Evolutionary conservation across 2,329 filamentous ascomycete genomes (phyloP).

Genomic region (Tricladium varicosporioides): DNA sequence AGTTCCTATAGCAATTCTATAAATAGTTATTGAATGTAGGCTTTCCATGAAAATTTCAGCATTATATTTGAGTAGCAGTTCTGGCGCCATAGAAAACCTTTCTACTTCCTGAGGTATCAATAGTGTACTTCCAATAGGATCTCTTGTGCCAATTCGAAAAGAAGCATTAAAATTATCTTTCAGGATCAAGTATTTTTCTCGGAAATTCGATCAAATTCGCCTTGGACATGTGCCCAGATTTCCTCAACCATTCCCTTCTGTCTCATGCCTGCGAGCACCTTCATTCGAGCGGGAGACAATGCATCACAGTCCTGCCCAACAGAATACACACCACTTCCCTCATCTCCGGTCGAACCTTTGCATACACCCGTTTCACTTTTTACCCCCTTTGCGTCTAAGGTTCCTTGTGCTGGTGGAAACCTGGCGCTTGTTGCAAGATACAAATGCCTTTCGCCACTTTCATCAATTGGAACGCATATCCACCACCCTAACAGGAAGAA

Average conservation of each 20-base stretch:
- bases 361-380: slow-evolving; percentile 17
- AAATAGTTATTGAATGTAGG: too few species aligned
- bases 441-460: slow-evolving; percentile 37
- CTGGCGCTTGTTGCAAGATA: slow-evolving; percentile 36
- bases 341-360: slow-evolving; percentile 31
- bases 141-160: too few species aligned
- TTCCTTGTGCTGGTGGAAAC: slow-evolving; percentile 21
- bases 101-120: too few species aligned
- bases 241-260: slow-evolving; percentile 34
- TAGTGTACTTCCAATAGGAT: too few species aligned
- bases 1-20: too few species aligned
- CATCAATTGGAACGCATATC: slow-evolving; percentile 13
- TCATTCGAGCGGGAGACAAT: slow-evolving; percentile 25
- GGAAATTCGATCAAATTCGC: slow-evolving; percentile 28
- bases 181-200: too few species aligned
- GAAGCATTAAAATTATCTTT: too few species aligned
- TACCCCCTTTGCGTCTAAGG: slow-evolving; percentile 22
- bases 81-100: too few species aligned
- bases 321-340: slow-evolving; percentile 36
- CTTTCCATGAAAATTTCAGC: too few species aligned
- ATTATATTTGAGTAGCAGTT: too few species aligned
- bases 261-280: slow-evolving; percentile 30
- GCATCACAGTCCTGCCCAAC: slow-evolving; percentile 31
- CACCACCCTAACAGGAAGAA: slow-evolving; percentile 1
- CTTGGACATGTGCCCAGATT: slow-evolving; percentile 30